Conservation (phyloP, 2,329 filamentous ascomycete genomes). For the Clarireedia paspali region DNA sequence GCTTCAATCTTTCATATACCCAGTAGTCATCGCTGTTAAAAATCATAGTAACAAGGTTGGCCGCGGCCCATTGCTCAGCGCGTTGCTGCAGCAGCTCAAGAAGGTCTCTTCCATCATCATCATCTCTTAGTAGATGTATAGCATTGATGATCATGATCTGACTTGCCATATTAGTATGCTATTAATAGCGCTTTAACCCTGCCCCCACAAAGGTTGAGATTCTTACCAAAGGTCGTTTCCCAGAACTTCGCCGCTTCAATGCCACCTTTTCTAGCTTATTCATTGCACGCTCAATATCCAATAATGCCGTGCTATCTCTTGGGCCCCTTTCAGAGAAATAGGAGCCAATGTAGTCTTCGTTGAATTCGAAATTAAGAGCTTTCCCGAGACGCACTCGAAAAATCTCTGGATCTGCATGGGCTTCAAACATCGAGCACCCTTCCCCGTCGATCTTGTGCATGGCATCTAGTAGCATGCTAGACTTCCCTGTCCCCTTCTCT, state of each 20-base stretch:
- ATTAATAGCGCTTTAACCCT: too few species aligned
- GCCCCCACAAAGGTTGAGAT: too few species aligned
- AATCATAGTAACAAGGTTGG: constrained; percentile 82
- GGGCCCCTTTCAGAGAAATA: constrained; percentile 93
- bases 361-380: constrained; percentile 90
- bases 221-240: constrained; percentile 61
- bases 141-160: constrained; percentile 75
- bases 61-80: constrained; percentile 92
- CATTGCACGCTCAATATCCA: constrained; percentile 93
- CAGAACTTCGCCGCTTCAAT: constrained; percentile 53
- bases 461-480: constrained; percentile 89
- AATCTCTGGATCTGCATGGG: constrained; percentile 89
- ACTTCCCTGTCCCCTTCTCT: constrained; percentile 95
- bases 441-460: constrained; percentile 91
- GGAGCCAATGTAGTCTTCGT: constrained; percentile 95
- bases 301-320: constrained; percentile 79
- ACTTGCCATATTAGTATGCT: not conserved
- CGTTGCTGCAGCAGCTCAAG: constrained; percentile 92
- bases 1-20: constrained; percentile 93
- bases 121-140: constrained; percentile 81
- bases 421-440: constrained; percentile 90
- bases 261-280: constrained; percentile 98
- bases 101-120: constrained; percentile 87
- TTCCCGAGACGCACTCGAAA: constrained; percentile 90
- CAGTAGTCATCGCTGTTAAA: constrained; percentile 98